Evolutionary conservation across 345 rosid genomes (phyloP).

Genomic region (Limnanthes douglasii): DNA sequence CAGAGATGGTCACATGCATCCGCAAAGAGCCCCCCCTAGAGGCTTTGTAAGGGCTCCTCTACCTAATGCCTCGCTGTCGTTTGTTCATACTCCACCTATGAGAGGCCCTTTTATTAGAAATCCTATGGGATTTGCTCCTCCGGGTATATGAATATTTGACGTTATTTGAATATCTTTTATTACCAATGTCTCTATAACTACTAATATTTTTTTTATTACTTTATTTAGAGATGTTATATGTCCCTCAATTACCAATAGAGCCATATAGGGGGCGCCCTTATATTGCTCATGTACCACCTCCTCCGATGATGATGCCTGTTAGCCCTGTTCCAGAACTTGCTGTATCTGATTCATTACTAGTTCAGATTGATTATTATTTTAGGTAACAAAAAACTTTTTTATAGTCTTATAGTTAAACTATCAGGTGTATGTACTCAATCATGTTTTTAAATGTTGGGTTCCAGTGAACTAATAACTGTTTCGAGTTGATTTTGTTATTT

Average conservation of each 20-base stretch:
- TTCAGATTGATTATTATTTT: slow-evolving; percentile 58
- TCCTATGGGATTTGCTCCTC: slow-evolving; percentile 24
- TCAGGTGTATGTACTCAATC: no score
- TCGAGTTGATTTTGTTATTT: slow-evolving; percentile 7
- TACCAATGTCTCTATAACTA: not conserved
- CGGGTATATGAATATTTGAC: no score
- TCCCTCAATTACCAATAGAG: slow-evolving; percentile 24
- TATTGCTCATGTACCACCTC: slow-evolving; percentile 17
- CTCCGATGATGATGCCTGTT: slow-evolving; percentile 20
- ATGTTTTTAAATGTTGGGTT: no score
- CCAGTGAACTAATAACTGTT: no score
- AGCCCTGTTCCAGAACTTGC: slow-evolving; percentile 16
- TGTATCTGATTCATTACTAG: slow-evolving; percentile 17
- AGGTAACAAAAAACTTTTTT: slow-evolving; percentile 18
- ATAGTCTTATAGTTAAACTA: no score
- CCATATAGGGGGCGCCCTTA: slow-evolving; percentile 22
- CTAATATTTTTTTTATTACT: no score
- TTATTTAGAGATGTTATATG: slow-evolving; percentile 22
- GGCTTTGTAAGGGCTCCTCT: slow-evolving; percentile 30
- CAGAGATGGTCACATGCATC: slow-evolving; percentile 31
- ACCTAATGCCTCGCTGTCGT: slow-evolving; percentile 19
- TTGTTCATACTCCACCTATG: slow-evolving; percentile 20
- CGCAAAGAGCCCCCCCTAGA: slow-evolving; percentile 32
- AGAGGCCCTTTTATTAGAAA: slow-evolving; percentile 17
- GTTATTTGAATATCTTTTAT: no score